phyloP scores from a whole-genome alignment of 371 early-diverging fungal genomes.

The Phascolomyces articulosus region DNA sequence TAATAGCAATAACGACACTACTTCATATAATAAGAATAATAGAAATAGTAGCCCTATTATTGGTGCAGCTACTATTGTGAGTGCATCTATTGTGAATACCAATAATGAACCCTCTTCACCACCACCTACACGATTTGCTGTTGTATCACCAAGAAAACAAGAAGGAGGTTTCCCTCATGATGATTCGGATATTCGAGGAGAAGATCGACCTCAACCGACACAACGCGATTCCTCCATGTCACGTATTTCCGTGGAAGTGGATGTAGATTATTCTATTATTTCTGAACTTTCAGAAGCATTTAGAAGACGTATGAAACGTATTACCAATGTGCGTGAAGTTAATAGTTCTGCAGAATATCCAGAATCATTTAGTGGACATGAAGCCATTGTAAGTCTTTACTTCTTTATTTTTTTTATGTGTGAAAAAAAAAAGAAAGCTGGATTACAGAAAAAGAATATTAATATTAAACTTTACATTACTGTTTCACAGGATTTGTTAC shows the following conservation, averaged over 20 bases:
- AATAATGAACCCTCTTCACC: background rate
- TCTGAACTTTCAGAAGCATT: slow-evolving; percentile 26
- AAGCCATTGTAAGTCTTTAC: slow-evolving; percentile 44
- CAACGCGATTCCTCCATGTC: slow-evolving; percentile 12
- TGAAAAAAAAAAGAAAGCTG: background rate
- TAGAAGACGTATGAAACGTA: slow-evolving; percentile 19
- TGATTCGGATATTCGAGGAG: background rate
- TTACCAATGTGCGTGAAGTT: slow-evolving; percentile 33
- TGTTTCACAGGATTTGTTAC: slow-evolving; percentile 20
- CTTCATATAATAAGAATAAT: background rate
- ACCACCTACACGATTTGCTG: background rate
- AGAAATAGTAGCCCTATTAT: background rate
- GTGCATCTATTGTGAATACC: background rate
- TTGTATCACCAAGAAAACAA: background rate
- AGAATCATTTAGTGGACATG: slow-evolving; percentile 47
- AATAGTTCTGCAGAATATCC: slow-evolving; percentile 52
- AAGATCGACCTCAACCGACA: background rate
- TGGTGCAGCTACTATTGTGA: background rate
- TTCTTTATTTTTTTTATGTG: background rate
- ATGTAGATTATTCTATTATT: slow-evolving; percentile 19
- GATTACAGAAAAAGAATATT: no score
- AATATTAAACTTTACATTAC: no score
- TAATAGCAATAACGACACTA: background rate
- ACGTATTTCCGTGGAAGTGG: background rate
- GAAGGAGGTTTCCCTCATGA: background rate